Evolutionary conservation across 2,329 filamentous ascomycete genomes (phyloP).

Genomic region (Verticillium longisporum): DNA sequence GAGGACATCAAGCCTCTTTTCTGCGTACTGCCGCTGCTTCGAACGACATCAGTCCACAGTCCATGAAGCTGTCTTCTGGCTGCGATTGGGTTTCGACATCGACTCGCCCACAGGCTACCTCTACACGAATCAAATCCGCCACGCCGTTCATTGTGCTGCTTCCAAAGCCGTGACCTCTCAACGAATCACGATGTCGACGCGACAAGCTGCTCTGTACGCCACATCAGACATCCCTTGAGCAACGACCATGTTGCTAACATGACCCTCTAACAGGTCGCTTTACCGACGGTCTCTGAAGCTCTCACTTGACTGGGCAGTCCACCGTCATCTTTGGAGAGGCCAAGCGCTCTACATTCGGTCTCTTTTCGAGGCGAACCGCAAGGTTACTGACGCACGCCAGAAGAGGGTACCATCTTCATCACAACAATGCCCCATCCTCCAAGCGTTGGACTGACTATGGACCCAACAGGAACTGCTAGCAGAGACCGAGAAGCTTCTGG

Average conservation of each 20-base stretch:
- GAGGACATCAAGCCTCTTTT: background rate
- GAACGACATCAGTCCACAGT: background rate
- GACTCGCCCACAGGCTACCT: background rate
- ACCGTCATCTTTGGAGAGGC: conserved; percentile 87
- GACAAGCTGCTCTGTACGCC: conserved; percentile 44
- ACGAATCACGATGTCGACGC: conserved; percentile 31
- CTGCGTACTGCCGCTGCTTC: background rate
- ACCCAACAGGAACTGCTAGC: conserved; percentile 64
- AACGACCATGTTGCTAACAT: background rate
- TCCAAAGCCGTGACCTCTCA: background rate
- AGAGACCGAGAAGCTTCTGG: conserved; percentile 81
- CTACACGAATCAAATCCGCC: background rate
- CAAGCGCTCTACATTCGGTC: conserved; percentile 94
- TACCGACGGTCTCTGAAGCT: conserved; percentile 93
- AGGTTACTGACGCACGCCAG: conserved; percentile 76
- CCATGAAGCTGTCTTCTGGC: background rate
- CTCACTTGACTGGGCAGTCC: conserved; percentile 89
- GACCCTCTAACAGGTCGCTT: conserved; percentile 48
- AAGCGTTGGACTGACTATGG: background rate
- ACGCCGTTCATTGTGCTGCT: background rate
- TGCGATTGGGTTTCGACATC: background rate
- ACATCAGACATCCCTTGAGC: conserved; percentile 9
- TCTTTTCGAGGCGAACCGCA: conserved; percentile 88
- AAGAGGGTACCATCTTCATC: conserved; percentile 57
- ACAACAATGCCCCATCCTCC: no score